Evolutionary conservation across 345 rosid species (phyloP).

Genomic region (Cardamine resedifolia): DNA sequence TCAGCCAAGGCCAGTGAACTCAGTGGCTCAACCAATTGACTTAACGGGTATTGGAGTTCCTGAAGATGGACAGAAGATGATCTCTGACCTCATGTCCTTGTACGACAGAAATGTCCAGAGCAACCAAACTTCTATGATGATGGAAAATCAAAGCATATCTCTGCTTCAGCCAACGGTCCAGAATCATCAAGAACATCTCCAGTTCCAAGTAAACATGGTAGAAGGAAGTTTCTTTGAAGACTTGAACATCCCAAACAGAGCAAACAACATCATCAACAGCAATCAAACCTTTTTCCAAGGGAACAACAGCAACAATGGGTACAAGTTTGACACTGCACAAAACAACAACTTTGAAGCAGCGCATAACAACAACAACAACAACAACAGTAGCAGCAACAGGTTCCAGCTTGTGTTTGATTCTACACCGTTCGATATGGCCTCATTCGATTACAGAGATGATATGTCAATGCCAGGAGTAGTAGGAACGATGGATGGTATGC

Average conservation of each 20-base stretch:
- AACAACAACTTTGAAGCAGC: constrained; percentile 43
- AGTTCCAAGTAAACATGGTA: constrained; percentile 46
- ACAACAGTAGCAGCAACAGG: constrained; percentile 37
- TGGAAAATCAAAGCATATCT: constrained; percentile 44
- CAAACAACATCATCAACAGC: constrained; percentile 31
- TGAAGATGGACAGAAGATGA: constrained; percentile 91
- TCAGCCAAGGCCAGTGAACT: constrained; percentile 55
- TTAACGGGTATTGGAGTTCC: constrained; percentile 77
- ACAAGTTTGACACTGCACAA: constrained; percentile 17
- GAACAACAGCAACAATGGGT: constrained; percentile 35
- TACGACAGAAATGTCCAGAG: constrained; percentile 66
- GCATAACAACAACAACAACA: constrained; percentile 31
- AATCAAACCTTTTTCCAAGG: constrained; percentile 55
- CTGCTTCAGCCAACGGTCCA: constrained; percentile 48
- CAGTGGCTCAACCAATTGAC: constrained; percentile 52
- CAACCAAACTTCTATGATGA: constrained; percentile 43
- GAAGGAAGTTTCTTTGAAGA: constrained; percentile 62
- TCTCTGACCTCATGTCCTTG: constrained; percentile 77
- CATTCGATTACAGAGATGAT: constrained; percentile 75
- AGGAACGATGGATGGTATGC: constrained; percentile 48
- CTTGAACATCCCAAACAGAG: constrained; percentile 47
- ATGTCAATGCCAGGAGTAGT: constrained; percentile 45
- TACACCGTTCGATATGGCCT: constrained; percentile 55
- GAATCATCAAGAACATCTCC: constrained; percentile 59
- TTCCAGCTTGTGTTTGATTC: constrained; percentile 62